phyloP scores from a whole-genome alignment of 73 alveolate species.

The Uronychia binucleata region DNA sequence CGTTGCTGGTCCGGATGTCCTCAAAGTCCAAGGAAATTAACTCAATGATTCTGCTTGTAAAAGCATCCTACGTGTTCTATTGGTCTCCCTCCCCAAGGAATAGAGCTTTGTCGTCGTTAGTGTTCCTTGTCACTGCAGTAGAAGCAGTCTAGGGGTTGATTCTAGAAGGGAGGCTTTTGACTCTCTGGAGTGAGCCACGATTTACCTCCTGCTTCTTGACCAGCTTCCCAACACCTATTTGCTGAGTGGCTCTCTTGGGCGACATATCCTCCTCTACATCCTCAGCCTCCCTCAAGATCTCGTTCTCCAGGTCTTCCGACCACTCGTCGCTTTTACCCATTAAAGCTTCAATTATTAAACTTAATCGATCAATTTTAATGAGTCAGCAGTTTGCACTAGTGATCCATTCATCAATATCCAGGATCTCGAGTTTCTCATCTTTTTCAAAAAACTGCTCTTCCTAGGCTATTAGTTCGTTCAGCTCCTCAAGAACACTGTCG shows the following conservation, averaged over 20 bases:
- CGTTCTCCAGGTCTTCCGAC: not conserved
- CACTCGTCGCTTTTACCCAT: not conserved
- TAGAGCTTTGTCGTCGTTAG: not conserved
- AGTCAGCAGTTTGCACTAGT: not conserved
- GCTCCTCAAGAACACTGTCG: not conserved
- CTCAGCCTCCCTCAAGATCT: not conserved
- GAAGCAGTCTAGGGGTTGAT: not conserved
- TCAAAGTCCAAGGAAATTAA: constrained; percentile 48
- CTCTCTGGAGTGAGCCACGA: too few species aligned
- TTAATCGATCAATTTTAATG: too few species aligned
- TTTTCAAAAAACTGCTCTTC: not conserved
- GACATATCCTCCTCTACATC: too few species aligned
- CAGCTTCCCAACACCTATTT: too few species aligned
- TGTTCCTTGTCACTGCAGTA: not conserved
- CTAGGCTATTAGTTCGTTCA: not conserved
- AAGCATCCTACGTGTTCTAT: not conserved
- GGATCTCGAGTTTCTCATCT: not conserved
- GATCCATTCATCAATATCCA: not conserved
- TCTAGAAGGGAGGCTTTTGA: not conserved
- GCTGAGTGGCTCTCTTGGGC: too few species aligned
- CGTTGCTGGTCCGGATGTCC: constrained; percentile 34
- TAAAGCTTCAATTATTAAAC: not conserved
- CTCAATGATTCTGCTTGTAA: constrained; percentile 7
- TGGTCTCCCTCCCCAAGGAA: not conserved
- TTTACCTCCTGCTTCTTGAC: too few species aligned